phyloP scores from a whole-genome alignment of 441 rosid species.

The Aleurites moluccanus region DNA sequence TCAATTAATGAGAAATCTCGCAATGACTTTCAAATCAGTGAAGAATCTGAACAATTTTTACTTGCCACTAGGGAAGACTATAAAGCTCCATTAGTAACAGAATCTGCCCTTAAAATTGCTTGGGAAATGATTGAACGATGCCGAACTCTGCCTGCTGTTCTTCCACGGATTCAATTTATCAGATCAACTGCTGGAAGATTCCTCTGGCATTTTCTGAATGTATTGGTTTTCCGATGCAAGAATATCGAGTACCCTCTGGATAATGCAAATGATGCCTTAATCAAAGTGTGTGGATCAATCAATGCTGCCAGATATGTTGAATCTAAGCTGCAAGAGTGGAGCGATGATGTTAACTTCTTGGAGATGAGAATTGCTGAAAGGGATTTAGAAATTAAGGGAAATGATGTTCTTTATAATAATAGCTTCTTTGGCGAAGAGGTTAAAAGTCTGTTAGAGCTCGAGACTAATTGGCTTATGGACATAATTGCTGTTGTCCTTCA shows the following conservation, averaged over 20 bases:
- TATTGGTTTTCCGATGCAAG: conserved; percentile 52
- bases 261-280: conserved; percentile 35
- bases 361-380: conserved; percentile 59
- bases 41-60: conserved; percentile 42
- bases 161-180: conserved; percentile 49
- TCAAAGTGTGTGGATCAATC: conserved; percentile 55
- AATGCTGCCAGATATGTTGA: conserved; percentile 69
- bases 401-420: conserved; percentile 18
- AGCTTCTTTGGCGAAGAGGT: conserved; percentile 73
- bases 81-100: conserved; percentile 63
- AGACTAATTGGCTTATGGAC: conserved; percentile 76
- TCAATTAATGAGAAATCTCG: conserved; percentile 29
- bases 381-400: conserved; percentile 18
- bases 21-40: conserved; percentile 25
- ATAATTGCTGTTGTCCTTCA: conserved; percentile 49
- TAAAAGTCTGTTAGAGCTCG: conserved; percentile 53
- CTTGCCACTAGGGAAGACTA: conserved; percentile 58
- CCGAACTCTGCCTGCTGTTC: conserved; percentile 43
- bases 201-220: conserved; percentile 65
- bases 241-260: conserved; percentile 38
- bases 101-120: conserved; percentile 45
- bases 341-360: conserved; percentile 62
- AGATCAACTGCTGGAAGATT: conserved; percentile 62
- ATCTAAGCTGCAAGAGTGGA: conserved; percentile 72
- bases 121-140: conserved; percentile 67